Percentiles rank a stretch among this genome's conserved stretches.
These are phyloP conservation scores for Tylopilus sp. DNA, from an alignment of 1,284 basidiomycete species.

Conservation along the genomic window DNA sequence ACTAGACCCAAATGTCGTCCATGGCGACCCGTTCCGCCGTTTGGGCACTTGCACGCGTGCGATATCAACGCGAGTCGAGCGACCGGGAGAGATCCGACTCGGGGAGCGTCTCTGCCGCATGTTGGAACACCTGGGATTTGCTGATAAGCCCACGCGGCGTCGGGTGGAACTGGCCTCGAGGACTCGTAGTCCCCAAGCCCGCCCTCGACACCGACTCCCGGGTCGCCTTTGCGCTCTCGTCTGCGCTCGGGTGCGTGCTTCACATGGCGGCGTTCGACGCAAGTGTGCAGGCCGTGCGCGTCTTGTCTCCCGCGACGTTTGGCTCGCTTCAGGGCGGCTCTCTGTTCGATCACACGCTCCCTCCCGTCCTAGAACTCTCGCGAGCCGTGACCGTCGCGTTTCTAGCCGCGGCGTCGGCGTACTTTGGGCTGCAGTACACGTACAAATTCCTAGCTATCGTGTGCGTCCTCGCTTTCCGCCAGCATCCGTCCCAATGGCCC, in stretches of 20 bases:
- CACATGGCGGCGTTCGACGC: constrained; percentile 19
- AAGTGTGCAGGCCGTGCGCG: constrained; percentile 10
- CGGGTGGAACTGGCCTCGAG: constrained; percentile 29
- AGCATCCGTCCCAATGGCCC: constrained; percentile 39
- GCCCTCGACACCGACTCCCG: constrained; percentile 10
- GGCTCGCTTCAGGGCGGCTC: constrained; percentile 32
- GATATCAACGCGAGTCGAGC: constrained; percentile 9
- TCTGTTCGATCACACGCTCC: constrained; percentile 46
- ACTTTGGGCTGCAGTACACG: constrained; percentile 41
- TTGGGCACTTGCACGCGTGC: constrained; percentile 19
- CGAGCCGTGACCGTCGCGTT: constrained; percentile 41
- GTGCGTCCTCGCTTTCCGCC: constrained; percentile 37
- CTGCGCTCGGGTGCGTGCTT: neutral
- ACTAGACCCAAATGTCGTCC: constrained; percentile 19
- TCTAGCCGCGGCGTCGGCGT: constrained; percentile 42
- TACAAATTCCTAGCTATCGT: constrained; percentile 44
- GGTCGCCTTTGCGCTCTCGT: constrained; percentile 9
- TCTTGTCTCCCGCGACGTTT: constrained; percentile 17
- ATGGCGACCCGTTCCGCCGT: constrained; percentile 14
- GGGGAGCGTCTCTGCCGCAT: constrained; percentile 7
- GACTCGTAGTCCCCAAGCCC: constrained; percentile 15
- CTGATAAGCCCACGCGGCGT: constrained; percentile 22
- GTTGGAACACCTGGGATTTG: constrained; percentile 30
- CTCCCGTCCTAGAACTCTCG: constrained; percentile 39
- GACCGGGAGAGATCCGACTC: neutral